Conservation (phyloP, 2,329 filamentous ascomycete genomes). For the Xylariaceae sp. region DNA sequence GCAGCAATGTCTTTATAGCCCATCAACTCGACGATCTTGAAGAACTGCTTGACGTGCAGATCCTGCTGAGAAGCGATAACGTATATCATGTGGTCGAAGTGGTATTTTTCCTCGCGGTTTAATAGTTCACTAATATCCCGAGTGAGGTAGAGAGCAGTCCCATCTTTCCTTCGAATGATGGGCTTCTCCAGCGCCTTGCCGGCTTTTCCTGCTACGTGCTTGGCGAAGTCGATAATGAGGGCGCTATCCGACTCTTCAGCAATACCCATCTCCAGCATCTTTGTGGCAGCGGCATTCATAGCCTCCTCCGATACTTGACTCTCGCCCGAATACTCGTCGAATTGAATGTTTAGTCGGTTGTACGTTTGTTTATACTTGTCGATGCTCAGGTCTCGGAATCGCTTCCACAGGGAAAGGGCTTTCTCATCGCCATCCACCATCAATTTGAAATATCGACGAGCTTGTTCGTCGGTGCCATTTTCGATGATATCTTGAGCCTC, state of each 20-base stretch:
- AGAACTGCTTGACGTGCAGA: constrained; percentile 74
- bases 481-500: constrained; percentile 48
- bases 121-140: constrained; percentile 79
- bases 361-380: constrained; percentile 65
- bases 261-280: constrained; percentile 69
- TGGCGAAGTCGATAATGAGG: constrained; percentile 74
- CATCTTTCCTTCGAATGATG: constrained; percentile 75
- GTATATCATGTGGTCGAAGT: constrained; percentile 82
- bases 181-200: constrained; percentile 74
- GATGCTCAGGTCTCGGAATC: constrained; percentile 66
- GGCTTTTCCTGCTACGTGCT: constrained; percentile 69
- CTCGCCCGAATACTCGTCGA: constrained; percentile 74
- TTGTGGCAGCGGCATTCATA: constrained; percentile 69
- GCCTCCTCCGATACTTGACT: constrained; percentile 71
- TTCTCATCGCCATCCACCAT: constrained; percentile 66
- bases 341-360: constrained; percentile 64
- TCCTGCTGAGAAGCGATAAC: constrained; percentile 77
- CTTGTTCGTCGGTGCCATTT: constrained; percentile 55
- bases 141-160: constrained; percentile 78
- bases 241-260: constrained; percentile 75
- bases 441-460: constrained; percentile 66
- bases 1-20: constrained; percentile 70
- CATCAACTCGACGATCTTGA: constrained; percentile 78
- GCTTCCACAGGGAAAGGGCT: constrained; percentile 62
- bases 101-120: constrained; percentile 63